Percentiles rank a stretch among this genome's conserved stretches.
phyloP scores from a whole-genome alignment of 768 basidiomycete species.

The Collybia mongolica region DNA sequence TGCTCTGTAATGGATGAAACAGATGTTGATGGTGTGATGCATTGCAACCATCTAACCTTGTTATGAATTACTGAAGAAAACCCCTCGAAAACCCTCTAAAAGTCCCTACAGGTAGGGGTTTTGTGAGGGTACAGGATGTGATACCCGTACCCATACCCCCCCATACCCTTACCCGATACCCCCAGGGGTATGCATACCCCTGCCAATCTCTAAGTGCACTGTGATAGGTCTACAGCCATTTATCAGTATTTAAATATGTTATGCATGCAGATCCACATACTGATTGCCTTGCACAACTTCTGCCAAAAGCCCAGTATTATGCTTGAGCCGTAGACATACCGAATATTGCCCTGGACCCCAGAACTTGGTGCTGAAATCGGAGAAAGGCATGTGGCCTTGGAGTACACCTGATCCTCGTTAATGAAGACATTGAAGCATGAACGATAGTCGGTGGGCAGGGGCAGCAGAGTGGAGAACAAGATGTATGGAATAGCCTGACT shows the following conservation, averaged over 20 bases:
- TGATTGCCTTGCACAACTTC: conserved; percentile 15
- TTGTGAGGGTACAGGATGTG: too few relatives aligned
- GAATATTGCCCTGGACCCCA: background rate
- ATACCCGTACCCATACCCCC: too few relatives aligned
- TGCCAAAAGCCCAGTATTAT: conserved; percentile 25
- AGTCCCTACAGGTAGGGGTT: too few relatives aligned
- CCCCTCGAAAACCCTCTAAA: too few relatives aligned
- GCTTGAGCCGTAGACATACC: conserved; percentile 11
- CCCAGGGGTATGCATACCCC: too few relatives aligned
- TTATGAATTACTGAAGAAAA: too few relatives aligned
- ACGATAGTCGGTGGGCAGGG: conserved; percentile 16
- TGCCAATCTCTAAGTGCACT: too few relatives aligned
- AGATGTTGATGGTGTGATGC: too few relatives aligned
- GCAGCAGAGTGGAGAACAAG: conserved; percentile 14
- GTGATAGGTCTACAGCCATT: conserved; percentile 16
- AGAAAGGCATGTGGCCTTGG: conserved; percentile 19
- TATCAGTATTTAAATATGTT: background rate
- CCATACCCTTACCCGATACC: too few relatives aligned
- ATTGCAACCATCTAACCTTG: too few relatives aligned
- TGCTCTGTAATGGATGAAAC: too few relatives aligned
- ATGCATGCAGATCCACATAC: conserved; percentile 9
- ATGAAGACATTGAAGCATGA: conserved; percentile 22
- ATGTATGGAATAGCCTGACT: conserved; percentile 15
- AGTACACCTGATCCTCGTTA: conserved; percentile 17
- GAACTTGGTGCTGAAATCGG: conserved; percentile 3